Percentiles rank a stretch among this genome's conserved stretches.
Evolutionary conservation across 768 basidiomycete species (phyloP).

Genomic region (Lactarius akahatsu): DNA sequence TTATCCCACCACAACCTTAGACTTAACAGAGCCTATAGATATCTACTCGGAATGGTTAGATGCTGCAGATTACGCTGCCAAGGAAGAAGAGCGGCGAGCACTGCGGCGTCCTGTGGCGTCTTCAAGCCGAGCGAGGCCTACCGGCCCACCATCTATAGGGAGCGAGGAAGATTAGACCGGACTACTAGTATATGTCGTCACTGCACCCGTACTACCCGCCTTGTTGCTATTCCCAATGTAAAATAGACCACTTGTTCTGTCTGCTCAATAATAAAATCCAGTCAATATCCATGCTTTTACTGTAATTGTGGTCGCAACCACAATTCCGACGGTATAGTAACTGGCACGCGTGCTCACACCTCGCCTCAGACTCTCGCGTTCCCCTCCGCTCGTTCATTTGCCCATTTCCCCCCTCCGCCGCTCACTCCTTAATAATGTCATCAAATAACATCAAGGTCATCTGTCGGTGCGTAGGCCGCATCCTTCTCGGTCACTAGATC

Average conservation of each 20-base stretch:
- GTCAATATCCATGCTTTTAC: conserved; percentile 18
- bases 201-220: conserved; percentile 4
- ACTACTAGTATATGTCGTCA: neutral
- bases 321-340: neutral
- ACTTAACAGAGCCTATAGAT: conserved; percentile 84
- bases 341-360: conserved; percentile 12
- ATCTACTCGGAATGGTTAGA: conserved; percentile 93
- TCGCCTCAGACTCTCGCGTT: conserved; percentile 12
- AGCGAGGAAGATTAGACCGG: conserved; percentile 46
- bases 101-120: conserved; percentile 54
- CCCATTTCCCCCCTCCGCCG: conserved; percentile 4
- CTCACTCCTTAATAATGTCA: conserved; percentile 44
- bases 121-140: conserved; percentile 48
- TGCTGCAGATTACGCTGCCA: conserved; percentile 80
- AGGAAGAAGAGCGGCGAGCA: conserved; percentile 46
- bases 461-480: conserved; percentile 74
- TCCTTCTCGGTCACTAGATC: conserved; percentile 17
- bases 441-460: conserved; percentile 96
- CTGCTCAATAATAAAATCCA: conserved; percentile 4
- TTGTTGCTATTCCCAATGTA: conserved; percentile 13
- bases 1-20: conserved; percentile 39
- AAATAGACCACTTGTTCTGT: conserved; percentile 5
- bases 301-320: conserved; percentile 25
- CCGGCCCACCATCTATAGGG: conserved; percentile 37
- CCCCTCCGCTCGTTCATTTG: conserved; percentile 8